A percentile compares a stretch with the other conserved stretches of the same genome.
Conservation (phyloP, 495 filamentous ascomycete genomes). For the Sordaria brevicollis region DNA sequence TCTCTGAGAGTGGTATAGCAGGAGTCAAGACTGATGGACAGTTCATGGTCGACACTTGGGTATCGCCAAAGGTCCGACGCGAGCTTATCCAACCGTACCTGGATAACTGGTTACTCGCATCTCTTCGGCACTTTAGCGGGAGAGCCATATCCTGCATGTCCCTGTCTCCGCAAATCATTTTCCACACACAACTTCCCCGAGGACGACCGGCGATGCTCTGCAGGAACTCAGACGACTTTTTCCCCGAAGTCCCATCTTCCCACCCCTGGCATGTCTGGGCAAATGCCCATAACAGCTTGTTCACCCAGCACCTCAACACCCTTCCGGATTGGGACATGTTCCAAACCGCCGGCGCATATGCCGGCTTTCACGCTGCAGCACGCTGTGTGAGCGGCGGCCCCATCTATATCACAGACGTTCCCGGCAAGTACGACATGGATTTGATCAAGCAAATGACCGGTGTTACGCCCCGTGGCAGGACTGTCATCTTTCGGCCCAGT, state of each 20-base stretch:
- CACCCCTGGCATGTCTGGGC: constrained; percentile 93
- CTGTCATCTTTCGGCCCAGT: constrained; percentile 67
- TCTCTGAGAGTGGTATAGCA: constrained; percentile 58
- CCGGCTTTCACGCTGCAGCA: constrained; percentile 77
- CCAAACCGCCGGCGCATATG: constrained; percentile 71
- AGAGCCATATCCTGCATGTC: constrained; percentile 91
- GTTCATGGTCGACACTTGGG: constrained; percentile 70
- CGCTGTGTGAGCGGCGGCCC: constrained; percentile 85
- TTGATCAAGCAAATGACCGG: constrained; percentile 70
- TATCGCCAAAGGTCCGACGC: constrained; percentile 54
- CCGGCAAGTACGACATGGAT: constrained; percentile 63
- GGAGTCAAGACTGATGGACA: constrained; percentile 88
- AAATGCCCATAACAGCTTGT: constrained; percentile 83
- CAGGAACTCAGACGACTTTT: constrained; percentile 92
- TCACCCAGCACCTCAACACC: constrained; percentile 51
- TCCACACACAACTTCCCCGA: constrained; percentile 67
- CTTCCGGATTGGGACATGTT: constrained; percentile 99
- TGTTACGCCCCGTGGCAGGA: constrained; percentile 52
- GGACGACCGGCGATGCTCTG: constrained; percentile 59
- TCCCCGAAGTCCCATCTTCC: constrained; percentile 62
- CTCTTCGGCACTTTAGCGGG: constrained; percentile 63
- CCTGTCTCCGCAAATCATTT: constrained; percentile 69
- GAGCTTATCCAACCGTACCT: constrained; percentile 64
- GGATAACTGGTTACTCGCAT: constrained; percentile 75
- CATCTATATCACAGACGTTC: constrained; percentile 85